Percentiles rank a stretch among this genome's conserved stretches.
phyloP scores from a whole-genome alignment of 257 asterid genomes.

The Osmanthus fragrans region DNA sequence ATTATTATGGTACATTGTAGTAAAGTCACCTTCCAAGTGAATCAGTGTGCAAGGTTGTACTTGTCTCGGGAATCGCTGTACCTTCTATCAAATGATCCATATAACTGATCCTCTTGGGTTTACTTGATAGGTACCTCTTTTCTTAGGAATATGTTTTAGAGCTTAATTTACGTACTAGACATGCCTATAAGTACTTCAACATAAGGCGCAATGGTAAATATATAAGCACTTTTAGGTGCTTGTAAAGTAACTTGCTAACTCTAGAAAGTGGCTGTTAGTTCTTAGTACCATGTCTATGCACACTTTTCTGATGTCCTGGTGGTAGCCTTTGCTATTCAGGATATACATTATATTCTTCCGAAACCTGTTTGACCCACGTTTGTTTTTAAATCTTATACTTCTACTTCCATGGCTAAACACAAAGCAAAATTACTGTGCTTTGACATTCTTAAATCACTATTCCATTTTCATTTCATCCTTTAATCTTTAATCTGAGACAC shows the following conservation, averaged over 20 bases:
- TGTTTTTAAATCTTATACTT: not conserved
- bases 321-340: not conserved
- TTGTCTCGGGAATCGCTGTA: not conserved
- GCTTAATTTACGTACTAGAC: not conserved
- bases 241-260: not conserved
- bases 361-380: not conserved
- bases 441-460: not conserved
- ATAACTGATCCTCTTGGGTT: not conserved
- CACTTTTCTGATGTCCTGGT: not conserved
- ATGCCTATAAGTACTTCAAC: not conserved
- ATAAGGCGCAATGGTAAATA: no score
- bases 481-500: not conserved
- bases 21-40: not conserved
- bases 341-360: not conserved
- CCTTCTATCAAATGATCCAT: not conserved
- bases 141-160: not conserved
- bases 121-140: not conserved
- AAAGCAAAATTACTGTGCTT: not conserved
- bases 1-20: conserved; percentile 6
- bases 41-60: not conserved
- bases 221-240: not conserved
- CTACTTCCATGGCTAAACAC: not conserved
- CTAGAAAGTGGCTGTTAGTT: not conserved
- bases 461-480: not conserved
- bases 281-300: not conserved